Conservation (phyloP, 169 alveolate species). For the Plasmodium chabaudi region DNA sequence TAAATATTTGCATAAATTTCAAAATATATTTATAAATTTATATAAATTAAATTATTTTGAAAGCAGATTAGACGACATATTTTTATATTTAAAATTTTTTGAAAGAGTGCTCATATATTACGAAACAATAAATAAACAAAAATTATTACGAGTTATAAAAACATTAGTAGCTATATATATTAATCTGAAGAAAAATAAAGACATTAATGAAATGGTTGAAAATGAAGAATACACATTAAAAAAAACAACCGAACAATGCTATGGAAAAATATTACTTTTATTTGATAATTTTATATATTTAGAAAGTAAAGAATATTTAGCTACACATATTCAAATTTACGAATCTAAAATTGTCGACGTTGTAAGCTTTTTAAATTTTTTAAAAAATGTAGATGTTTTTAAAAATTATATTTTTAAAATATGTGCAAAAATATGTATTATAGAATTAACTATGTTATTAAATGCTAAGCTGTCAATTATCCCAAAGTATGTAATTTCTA, state of each 20-base stretch:
- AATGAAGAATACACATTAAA: not conserved
- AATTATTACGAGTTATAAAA: slow-evolving; percentile 15
- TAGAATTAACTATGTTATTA: slow-evolving; percentile 51
- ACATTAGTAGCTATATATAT: slow-evolving; percentile 32
- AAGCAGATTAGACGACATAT: slow-evolving; percentile 26
- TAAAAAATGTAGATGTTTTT: slow-evolving; percentile 25
- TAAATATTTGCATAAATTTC: slow-evolving; percentile 23
- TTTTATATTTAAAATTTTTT: slow-evolving; percentile 34
- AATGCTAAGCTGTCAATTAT: slow-evolving; percentile 24
- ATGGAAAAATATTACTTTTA: slow-evolving; percentile 23
- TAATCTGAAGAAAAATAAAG: slow-evolving; percentile 10
- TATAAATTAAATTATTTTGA: slow-evolving; percentile 24
- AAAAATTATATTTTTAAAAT: slow-evolving; percentile 44
- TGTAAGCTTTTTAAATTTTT: slow-evolving; percentile 20
- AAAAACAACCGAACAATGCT: not conserved
- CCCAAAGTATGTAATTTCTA: slow-evolving; percentile 22
- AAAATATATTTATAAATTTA: slow-evolving; percentile 28
- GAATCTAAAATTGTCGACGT: slow-evolving; percentile 55
- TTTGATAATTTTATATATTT: slow-evolving; percentile 56
- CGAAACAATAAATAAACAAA: slow-evolving; percentile 25
- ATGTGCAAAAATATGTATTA: slow-evolving; percentile 33
- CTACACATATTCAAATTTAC: slow-evolving; percentile 55
- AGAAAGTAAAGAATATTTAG: slow-evolving; percentile 35
- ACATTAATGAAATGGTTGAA: not conserved
- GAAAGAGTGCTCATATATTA: slow-evolving; percentile 42